Percentiles rank a stretch among this genome's conserved stretches.
Conservation (phyloP, 2,329 filamentous ascomycete species). For the Saccharata proteae region DNA sequence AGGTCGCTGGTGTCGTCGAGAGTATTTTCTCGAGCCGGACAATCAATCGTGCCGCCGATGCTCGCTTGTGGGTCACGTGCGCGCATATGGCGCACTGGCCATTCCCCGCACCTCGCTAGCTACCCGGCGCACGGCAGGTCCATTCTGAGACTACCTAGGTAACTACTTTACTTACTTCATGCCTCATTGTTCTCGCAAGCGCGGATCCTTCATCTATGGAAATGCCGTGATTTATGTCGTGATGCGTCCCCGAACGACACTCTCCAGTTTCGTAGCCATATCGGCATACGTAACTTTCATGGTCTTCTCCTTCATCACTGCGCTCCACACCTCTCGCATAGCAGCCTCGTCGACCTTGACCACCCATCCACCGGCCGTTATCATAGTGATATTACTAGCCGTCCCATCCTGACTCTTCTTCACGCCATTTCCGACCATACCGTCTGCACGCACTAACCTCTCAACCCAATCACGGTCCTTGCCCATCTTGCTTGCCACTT, state of each 20-base stretch:
- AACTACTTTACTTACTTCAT: too few species aligned
- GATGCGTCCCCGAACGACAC: constrained; percentile 13
- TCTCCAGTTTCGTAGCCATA: constrained; percentile 27
- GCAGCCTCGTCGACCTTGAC: constrained; percentile 26
- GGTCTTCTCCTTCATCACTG: constrained; percentile 15
- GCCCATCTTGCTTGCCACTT: constrained; percentile 29
- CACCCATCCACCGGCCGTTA: constrained; percentile 33
- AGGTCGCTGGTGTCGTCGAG: constrained; percentile 10
- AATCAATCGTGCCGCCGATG: too few species aligned
- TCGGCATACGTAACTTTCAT: constrained; percentile 23
- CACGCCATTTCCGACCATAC: constrained; percentile 21
- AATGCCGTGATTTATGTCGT: constrained; percentile 2
- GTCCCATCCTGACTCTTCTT: constrained; percentile 15
- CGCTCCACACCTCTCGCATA: constrained; percentile 28
- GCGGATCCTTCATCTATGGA: too few species aligned
- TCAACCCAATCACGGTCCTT: constrained; percentile 31
- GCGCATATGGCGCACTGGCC: too few species aligned
- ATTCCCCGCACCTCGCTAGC: too few species aligned
- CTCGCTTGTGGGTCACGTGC: too few species aligned
- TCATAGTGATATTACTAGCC: constrained; percentile 26
- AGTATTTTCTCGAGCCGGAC: constrained; percentile 5
- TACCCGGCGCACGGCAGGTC: too few species aligned
- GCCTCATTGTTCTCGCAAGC: too few species aligned
- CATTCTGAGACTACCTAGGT: too few species aligned
- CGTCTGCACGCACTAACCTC: constrained; percentile 28